Conservation (phyloP, 805 yeast genomes). For the Maudiozyma serrabonitensis region DNA sequence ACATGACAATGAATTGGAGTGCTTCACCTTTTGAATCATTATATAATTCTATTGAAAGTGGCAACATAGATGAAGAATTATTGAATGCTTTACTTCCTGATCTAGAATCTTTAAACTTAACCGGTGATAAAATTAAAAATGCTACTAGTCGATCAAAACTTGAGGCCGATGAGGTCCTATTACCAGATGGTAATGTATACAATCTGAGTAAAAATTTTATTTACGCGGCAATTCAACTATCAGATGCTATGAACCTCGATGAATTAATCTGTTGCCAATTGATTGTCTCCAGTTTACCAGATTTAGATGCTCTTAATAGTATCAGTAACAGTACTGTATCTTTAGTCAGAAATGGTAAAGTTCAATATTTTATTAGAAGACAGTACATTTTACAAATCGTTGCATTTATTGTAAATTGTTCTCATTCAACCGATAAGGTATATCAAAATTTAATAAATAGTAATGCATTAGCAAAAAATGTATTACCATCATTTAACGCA, state of each 20-base stretch:
- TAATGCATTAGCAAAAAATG: constrained; percentile 29
- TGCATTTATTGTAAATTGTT: constrained; percentile 31
- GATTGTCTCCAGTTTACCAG: constrained; percentile 33
- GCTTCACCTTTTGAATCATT: constrained; percentile 32
- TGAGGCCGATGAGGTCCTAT: constrained; percentile 36
- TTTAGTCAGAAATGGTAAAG: constrained; percentile 52
- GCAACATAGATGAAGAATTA: constrained; percentile 16
- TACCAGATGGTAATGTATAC: constrained; percentile 41
- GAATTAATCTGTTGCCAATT: constrained; percentile 69
- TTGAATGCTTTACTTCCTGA: constrained; percentile 35
- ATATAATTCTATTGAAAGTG: constrained; percentile 37
- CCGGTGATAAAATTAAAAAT: constrained; percentile 34
- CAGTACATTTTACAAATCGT: constrained; percentile 65
- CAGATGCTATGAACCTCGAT: constrained; percentile 65
- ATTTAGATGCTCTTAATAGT: constrained; percentile 6
- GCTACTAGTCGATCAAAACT: constrained; percentile 38
- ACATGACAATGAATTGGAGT: constrained; percentile 19
- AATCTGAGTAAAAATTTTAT: constrained; percentile 59
- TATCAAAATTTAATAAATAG: constrained; percentile 10
- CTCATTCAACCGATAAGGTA: constrained; percentile 9
- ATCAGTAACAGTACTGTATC: constrained; percentile 10
- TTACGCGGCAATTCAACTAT: constrained; percentile 43
- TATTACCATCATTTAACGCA: constrained; percentile 46
- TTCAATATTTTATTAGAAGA: constrained; percentile 58
- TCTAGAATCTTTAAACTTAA: constrained; percentile 34